A percentile compares a stretch with the other conserved stretches of the same genome.
Conservation (phyloP, 768 basidiomycete genomes). For the Pholiota microspora region DNA sequence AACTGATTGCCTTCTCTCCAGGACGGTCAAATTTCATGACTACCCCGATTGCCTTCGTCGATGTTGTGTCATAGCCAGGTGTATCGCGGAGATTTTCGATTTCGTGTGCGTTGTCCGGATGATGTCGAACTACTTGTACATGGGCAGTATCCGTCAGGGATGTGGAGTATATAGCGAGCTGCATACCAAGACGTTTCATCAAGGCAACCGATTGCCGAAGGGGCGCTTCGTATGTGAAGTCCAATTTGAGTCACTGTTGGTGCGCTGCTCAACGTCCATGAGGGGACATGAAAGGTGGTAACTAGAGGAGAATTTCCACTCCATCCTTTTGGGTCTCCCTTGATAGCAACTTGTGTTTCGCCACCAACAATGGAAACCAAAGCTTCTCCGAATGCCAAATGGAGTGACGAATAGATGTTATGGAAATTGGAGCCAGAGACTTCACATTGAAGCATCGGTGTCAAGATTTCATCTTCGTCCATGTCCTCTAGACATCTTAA, state of each 20-base stretch:
- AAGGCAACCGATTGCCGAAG: constrained; percentile 1
- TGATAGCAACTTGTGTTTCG: constrained; percentile 19
- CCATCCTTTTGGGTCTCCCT: constrained; percentile 33
- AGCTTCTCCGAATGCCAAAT: constrained; percentile 30
- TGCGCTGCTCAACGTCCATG: constrained; percentile 26
- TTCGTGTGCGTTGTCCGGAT: constrained; percentile 22
- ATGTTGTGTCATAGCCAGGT: background rate
- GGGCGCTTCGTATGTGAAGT: constrained; percentile 26
- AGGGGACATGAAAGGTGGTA: constrained; percentile 33
- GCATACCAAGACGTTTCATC: constrained; percentile 23
- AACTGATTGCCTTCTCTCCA: constrained; percentile 6
- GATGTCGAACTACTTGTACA: constrained; percentile 29
- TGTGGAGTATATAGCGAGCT: constrained; percentile 26
- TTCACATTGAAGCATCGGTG: constrained; percentile 37
- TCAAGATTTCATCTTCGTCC: constrained; percentile 12
- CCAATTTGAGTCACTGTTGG: constrained; percentile 20
- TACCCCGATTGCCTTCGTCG: background rate
- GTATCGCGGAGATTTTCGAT: constrained; percentile 9
- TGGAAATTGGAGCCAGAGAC: constrained; percentile 13
- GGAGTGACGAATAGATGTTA: constrained; percentile 34
- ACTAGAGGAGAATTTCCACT: constrained; percentile 33
- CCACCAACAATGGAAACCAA: constrained; percentile 1
- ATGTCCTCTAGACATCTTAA: constrained; percentile 25
- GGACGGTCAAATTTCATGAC: constrained; percentile 12
- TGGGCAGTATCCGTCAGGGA: constrained; percentile 25